These are phyloP conservation scores for Termitomyces sp. DNA, from an alignment of 768 basidiomycete genomes.

Conservation along the genomic window DNA sequence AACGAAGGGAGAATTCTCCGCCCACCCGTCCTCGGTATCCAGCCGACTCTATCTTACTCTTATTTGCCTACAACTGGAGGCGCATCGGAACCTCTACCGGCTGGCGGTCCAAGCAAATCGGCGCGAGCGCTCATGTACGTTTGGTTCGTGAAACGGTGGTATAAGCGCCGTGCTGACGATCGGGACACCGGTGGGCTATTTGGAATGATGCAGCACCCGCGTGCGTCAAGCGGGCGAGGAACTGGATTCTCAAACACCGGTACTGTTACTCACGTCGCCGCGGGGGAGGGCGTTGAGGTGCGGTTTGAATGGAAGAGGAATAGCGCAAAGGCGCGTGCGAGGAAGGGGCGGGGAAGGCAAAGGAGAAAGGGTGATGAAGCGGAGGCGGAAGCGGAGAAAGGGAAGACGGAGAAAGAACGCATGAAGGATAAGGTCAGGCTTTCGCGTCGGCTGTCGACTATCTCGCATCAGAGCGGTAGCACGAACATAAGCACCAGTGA, in stretches of 20 bases:
- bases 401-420: background rate
- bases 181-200: slow-evolving; percentile 38
- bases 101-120: slow-evolving; percentile 4
- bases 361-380: slow-evolving; percentile 19
- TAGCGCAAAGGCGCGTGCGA: slow-evolving; percentile 22
- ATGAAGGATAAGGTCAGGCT: slow-evolving; percentile 31
- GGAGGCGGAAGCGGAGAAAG: slow-evolving; percentile 14
- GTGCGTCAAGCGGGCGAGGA: background rate
- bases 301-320: slow-evolving; percentile 75
- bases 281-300: slow-evolving; percentile 54
- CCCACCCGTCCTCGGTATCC: slow-evolving; percentile 57
- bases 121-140: slow-evolving; percentile 47
- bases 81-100: slow-evolving; percentile 5
- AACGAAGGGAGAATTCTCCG: slow-evolving; percentile 19
- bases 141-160: slow-evolving; percentile 75
- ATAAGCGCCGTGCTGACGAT: slow-evolving; percentile 45
- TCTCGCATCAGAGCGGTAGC: slow-evolving; percentile 34
- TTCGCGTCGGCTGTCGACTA: slow-evolving; percentile 31
- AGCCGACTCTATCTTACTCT: slow-evolving; percentile 56
- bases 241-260: background rate
- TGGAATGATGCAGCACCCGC: slow-evolving; percentile 19
- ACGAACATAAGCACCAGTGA: slow-evolving; percentile 24
- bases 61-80: slow-evolving; percentile 18
- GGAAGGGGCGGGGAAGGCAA: slow-evolving; percentile 23
- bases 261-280: slow-evolving; percentile 1